A percentile compares a stretch with the other conserved stretches of the same genome.
phyloP scores from a whole-genome alignment of 2,329 filamentous ascomycete species.

The Apiospora koreana region DNA sequence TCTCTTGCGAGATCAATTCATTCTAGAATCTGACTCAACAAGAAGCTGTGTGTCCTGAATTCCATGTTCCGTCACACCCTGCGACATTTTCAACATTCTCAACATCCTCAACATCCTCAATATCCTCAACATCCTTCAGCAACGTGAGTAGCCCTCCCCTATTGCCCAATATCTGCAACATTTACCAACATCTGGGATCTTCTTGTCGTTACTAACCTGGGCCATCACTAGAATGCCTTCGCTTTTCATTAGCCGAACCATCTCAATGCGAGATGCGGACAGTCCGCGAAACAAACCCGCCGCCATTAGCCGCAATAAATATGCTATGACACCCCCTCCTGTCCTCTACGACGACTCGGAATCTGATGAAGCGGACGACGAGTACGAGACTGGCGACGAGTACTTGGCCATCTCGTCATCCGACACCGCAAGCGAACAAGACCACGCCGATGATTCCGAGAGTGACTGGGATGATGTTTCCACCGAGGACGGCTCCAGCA shows the following conservation, averaged over 20 bases:
- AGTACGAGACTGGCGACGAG: background rate
- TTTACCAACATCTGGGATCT: background rate
- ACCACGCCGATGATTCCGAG: background rate
- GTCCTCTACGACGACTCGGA: background rate
- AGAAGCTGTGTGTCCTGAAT: background rate
- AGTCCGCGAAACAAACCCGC: background rate
- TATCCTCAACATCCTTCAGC: background rate
- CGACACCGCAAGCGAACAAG: background rate
- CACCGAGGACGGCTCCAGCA: background rate
- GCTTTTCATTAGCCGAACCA: background rate
- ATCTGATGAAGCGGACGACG: background rate
- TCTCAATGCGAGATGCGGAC: background rate
- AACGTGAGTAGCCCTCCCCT: background rate
- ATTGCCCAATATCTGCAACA: background rate
- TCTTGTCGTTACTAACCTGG: background rate
- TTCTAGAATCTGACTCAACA: background rate
- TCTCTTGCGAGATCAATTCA: background rate
- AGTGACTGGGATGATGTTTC: background rate
- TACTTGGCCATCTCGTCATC: too few species aligned
- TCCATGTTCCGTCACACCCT: background rate
- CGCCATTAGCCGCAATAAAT: background rate
- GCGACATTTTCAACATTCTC: too few species aligned
- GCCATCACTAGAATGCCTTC: background rate
- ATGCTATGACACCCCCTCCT: background rate
- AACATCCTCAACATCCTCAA: too few species aligned